phyloP scores from a whole-genome alignment of 192 early-diverging fungal genomes.

The Podila epicladia region DNA sequence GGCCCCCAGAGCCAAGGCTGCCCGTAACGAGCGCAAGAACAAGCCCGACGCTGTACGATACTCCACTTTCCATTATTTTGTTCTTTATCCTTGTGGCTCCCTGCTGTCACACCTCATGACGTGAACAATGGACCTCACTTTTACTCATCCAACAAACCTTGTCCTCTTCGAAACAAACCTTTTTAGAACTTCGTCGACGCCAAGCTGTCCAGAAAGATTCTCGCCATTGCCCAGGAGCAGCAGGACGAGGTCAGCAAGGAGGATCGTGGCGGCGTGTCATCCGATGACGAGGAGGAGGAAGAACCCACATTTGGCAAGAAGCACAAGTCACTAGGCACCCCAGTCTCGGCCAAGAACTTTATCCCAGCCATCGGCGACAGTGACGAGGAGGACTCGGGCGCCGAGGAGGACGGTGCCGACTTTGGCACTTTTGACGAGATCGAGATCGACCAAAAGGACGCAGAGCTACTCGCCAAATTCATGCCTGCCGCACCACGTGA shows the following conservation, averaged over 20 bases:
- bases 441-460: slow-evolving; percentile 85
- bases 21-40: slow-evolving; percentile 61
- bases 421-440: slow-evolving; percentile 45
- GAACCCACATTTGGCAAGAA: slow-evolving; percentile 51
- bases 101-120: too few species aligned
- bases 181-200: slow-evolving; percentile 80
- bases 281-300: slow-evolving; percentile 56
- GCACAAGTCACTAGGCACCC: slow-evolving; percentile 2
- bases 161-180: not conserved
- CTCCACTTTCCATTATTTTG: not conserved
- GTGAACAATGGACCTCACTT: not conserved
- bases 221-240: slow-evolving; percentile 89
- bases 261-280: slow-evolving; percentile 38
- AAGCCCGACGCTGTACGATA: slow-evolving; percentile 62
- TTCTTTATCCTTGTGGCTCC: not conserved
- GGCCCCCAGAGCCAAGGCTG: slow-evolving; percentile 46
- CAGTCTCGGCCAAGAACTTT: slow-evolving; percentile 23
- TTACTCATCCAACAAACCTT: not conserved
- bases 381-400: slow-evolving; percentile 70
- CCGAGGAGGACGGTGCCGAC: slow-evolving; percentile 76
- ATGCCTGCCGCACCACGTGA: slow-evolving; percentile 84
- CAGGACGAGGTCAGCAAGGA: slow-evolving; percentile 86
- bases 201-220: slow-evolving; percentile 90
- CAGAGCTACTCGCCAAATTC: slow-evolving; percentile 89
- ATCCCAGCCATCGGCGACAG: slow-evolving; percentile 64